Evolutionary conservation across 352 stramenopile genomes (phyloP), one percentile per base, ranked within the genome.

Genomic region (Thalassiosira hispida): DNA sequence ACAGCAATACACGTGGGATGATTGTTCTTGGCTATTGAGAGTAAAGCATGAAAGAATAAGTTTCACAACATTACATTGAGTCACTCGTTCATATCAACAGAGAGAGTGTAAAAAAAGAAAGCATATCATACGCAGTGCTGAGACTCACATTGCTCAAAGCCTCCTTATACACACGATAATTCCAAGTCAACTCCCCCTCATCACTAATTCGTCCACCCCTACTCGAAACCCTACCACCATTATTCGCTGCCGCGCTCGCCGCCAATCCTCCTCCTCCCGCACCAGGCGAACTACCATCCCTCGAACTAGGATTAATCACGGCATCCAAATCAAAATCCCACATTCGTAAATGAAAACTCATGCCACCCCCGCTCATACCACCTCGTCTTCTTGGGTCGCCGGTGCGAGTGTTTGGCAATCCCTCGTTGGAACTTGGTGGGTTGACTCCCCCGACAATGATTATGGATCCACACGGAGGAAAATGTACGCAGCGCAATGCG

Each of bases 371-470:
- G 12, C 40, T 55, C 61, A 81, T 86, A 11, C 77, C 76, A 0
- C 68, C 72, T 42, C 74, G 68, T 25, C 51, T 49, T 44, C 40
- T 56, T n/a, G 46, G 25, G 23, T 46, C 38, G 23, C 56, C 27
- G 33, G 44, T 22, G 49, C 56, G 44, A 46, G 44, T 22, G 49
- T 57, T 71, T 33, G 42, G 51, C 68, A 78, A 31, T 73, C 80
- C 35, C 35, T 69, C 38, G 38, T 84, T 66, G 22, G 40, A 25
- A 52, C 66, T 76, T 33, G 25, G 42, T 1, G 75, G 72, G 86
- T 98, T 98, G 23, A 96, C 94, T 73, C 97, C 96, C 66, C 96
- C 96, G 49, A 98, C 92, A 89, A 98, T 97, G 59, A 98, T 95
- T 22, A 95, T 96, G 2, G 90, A 91, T 33, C 95, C 94, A 78